Evolutionary conservation across 805 yeast genomes (phyloP).

Genomic region (Metschnikowia anglica): DNA sequence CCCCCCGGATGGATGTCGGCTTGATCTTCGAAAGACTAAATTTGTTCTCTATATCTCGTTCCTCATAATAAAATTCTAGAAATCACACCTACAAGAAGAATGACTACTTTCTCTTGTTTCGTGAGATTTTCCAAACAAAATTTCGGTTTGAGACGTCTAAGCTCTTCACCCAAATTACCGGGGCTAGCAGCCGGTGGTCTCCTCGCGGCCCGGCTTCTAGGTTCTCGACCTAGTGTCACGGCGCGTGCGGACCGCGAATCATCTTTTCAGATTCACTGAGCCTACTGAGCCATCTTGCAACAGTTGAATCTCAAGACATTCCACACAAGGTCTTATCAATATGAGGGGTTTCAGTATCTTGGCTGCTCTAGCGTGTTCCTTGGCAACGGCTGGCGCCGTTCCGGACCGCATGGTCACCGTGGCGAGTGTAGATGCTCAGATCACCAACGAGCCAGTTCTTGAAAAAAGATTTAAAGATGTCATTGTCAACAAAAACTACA

Average conservation of each 20-base stretch:
- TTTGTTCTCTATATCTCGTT: too few species aligned
- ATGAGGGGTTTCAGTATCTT: constrained; percentile 2
- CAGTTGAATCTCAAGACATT: background rate
- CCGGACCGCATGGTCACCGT: constrained; percentile 2
- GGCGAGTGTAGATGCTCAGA: constrained; percentile 16
- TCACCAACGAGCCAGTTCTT: constrained; percentile 17
- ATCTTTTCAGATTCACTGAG: background rate
- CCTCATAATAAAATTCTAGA: too few species aligned
- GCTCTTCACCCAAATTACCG: background rate
- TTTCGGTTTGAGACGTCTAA: background rate
- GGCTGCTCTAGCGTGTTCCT: constrained; percentile 5
- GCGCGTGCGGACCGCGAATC: constrained; percentile 6
- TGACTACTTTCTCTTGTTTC: too few species aligned
- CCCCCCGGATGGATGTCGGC: too few species aligned
- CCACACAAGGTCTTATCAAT: background rate
- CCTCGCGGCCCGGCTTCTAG: background rate
- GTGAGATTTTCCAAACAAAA: too few species aligned
- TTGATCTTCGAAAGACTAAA: too few species aligned
- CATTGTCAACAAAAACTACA: constrained; percentile 31
- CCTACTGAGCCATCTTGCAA: background rate
- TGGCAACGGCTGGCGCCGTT: background rate
- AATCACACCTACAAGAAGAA: too few species aligned
- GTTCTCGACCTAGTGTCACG: background rate
- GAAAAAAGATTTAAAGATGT: constrained; percentile 32
- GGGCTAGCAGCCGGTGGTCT: too few species aligned